A percentile compares a stretch with the other conserved stretches of the same genome.
Conservation (phyloP, 2,329 filamentous ascomycete species). For the Alternaria sp. region DNA sequence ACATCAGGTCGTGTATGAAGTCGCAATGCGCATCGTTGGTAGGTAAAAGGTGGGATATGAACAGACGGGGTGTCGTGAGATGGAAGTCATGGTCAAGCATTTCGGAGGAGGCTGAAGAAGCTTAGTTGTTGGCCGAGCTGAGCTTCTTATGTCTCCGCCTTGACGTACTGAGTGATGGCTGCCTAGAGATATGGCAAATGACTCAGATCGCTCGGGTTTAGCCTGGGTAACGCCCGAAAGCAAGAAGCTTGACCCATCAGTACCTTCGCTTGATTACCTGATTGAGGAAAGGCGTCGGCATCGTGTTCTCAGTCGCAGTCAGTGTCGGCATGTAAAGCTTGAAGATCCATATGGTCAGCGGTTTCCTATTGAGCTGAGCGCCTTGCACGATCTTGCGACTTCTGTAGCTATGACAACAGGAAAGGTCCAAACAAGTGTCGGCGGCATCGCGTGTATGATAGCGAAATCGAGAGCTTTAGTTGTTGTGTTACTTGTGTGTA, state of each 20-base stretch:
- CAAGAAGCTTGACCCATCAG: not conserved
- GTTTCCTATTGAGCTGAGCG: not conserved
- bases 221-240: not conserved
- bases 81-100: slow-evolving; percentile 71
- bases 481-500: not conserved
- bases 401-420: not conserved
- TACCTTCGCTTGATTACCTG: not conserved
- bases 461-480: not conserved
- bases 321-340: not conserved
- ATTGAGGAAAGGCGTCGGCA: not conserved
- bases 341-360: not conserved
- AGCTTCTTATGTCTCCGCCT: not conserved
- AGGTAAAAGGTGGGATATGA: slow-evolving; percentile 28
- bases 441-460: not conserved
- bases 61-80: slow-evolving; percentile 60
- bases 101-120: not conserved
- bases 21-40: slow-evolving; percentile 21
- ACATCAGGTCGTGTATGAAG: slow-evolving; percentile 19
- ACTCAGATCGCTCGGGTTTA: not conserved
- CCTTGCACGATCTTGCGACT: not conserved
- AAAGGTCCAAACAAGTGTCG: not conserved
- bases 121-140: not conserved
- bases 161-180: not conserved
- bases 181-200: not conserved
- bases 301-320: not conserved